Conservation (phyloP, 805 yeast species). For the Saccharomycopsis fodiens region DNA sequence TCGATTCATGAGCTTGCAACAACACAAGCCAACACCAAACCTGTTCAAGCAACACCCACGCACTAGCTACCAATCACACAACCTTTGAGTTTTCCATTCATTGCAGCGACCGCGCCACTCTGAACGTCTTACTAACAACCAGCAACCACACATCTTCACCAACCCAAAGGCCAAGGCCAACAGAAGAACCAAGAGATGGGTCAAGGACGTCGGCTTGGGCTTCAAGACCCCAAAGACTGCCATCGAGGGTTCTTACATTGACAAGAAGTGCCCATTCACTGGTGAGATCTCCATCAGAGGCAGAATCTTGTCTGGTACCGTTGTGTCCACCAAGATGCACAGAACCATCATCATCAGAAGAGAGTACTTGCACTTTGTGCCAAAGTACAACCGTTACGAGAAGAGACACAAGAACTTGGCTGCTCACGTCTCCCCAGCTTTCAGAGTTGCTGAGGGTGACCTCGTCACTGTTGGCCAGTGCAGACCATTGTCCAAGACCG, state of each 20-base stretch:
- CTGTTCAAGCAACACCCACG: no score
- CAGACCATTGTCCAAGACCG: constrained; percentile 99
- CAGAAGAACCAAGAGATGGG: constrained; percentile 99
- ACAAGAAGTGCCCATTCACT: constrained; percentile 99
- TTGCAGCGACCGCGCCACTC: neutral
- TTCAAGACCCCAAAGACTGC: constrained; percentile 99
- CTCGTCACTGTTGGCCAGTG: constrained; percentile 99
- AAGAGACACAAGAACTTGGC: constrained; percentile 99
- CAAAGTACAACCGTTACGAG: constrained; percentile 99
- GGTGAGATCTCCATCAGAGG: constrained; percentile 99
- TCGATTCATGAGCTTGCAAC: no score
- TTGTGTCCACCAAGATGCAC: constrained; percentile 99
- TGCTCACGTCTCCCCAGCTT: constrained; percentile 99
- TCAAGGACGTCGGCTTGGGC: constrained; percentile 99
- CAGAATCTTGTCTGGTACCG: constrained; percentile 98
- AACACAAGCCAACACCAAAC: no score
- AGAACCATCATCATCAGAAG: constrained; percentile 99
- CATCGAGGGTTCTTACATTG: constrained; percentile 97
- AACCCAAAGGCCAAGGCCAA: constrained; percentile 99
- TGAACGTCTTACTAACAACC: constrained; percentile 28
- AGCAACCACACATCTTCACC: constrained; percentile 99
- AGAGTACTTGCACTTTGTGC: constrained; percentile 99
- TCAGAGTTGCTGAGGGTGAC: constrained; percentile 99
- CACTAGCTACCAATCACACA: neutral
- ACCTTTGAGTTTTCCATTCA: no score